Conservation (phyloP, 352 stramenopile genomes). For the Blastocystis hominis region DNA sequence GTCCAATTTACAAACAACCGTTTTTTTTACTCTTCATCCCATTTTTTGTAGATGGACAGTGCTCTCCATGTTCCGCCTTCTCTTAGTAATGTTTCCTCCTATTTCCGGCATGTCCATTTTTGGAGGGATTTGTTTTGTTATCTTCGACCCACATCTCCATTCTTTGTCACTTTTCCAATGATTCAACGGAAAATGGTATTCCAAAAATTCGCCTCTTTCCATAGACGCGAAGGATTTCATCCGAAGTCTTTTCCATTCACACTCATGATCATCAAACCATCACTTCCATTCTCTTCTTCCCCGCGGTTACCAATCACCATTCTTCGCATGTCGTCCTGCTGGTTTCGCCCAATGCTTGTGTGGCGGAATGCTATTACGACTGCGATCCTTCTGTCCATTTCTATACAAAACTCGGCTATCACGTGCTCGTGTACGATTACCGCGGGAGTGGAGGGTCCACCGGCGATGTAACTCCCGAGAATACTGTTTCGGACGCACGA, state of each 20-base stretch:
- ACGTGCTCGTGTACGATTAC: constrained; percentile 29
- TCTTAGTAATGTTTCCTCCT: background rate
- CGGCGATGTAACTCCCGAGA: background rate
- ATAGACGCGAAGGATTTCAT: background rate
- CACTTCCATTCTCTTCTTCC: background rate
- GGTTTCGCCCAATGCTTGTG: constrained; percentile 12
- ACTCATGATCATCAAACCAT: background rate
- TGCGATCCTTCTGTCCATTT: background rate
- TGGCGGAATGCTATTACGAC: background rate
- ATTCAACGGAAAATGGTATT: background rate
- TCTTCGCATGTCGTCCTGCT: background rate
- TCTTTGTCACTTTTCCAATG: constrained; percentile 44
- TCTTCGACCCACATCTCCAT: background rate
- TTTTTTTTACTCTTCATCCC: background rate
- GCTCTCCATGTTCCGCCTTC: background rate
- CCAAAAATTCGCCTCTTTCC: background rate
- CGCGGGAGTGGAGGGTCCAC: background rate
- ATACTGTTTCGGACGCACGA: background rate
- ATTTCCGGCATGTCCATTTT: background rate
- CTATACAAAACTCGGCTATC: background rate
- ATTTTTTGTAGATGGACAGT: background rate
- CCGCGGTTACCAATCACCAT: background rate
- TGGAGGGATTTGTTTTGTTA: background rate
- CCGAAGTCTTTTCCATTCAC: background rate
- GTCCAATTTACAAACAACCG: background rate